Conservation (phyloP, 2,329 filamentous ascomycete species). For the Colletotrichum sp. region DNA sequence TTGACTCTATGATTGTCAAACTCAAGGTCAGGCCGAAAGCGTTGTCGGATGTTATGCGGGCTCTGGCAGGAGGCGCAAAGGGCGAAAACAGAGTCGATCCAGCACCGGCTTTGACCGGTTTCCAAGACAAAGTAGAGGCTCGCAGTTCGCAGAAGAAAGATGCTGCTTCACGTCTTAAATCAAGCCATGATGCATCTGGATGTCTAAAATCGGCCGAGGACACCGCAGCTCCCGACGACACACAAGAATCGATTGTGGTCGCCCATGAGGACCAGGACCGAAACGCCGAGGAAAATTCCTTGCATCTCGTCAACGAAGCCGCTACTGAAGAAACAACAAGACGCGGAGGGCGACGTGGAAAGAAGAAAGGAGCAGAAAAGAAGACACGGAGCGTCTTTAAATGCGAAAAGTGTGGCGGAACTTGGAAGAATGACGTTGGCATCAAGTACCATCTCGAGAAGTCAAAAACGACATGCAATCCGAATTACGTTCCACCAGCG, state of each 20-base stretch:
- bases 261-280: not conserved
- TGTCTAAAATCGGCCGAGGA: not conserved
- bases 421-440: slow-evolving; percentile 64
- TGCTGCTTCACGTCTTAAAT: not conserved
- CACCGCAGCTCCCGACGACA: not conserved
- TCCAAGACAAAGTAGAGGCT: not conserved
- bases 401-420: slow-evolving; percentile 58
- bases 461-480: slow-evolving; percentile 59
- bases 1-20: slow-evolving; percentile 1
- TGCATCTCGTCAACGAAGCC: not conserved
- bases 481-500: slow-evolving; percentile 41
- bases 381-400: slow-evolving; percentile 35
- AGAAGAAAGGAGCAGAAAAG: not conserved
- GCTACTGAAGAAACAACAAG: not conserved
- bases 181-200: not conserved
- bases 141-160: not conserved
- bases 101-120: not conserved
- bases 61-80: not conserved
- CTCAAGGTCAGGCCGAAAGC: slow-evolving; percentile 1
- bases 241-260: not conserved
- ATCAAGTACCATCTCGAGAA: slow-evolving; percentile 65
- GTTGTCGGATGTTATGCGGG: not conserved
- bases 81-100: not conserved
- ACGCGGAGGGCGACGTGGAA: slow-evolving; percentile 3
- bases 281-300: not conserved